Base-by-base conservation (phyloP, 768 basidiomycete species). In the Kwoniella bestiolae region DNA sequence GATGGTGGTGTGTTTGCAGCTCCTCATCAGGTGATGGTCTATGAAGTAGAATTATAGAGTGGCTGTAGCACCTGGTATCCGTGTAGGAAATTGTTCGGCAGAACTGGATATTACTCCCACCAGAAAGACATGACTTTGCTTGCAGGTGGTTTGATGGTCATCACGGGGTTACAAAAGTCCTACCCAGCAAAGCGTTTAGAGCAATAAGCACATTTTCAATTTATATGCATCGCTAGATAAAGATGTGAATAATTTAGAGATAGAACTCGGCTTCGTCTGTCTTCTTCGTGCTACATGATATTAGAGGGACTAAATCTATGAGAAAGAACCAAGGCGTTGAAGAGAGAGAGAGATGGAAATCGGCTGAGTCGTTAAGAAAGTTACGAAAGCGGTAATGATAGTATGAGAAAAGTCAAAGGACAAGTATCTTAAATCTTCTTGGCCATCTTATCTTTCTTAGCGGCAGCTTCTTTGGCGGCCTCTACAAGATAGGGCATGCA, bases 381-480 rank as follows among this genome's bases (percentile, higher is more conserved):
- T 41, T 18, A 11, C 38, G 38, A 25, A 38, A 7, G 18, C 21
- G 5, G 8, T 47, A 18, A 31, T 60, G 7, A 60, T 16, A 60
- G 45, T 7, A 47, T 26, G 25, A 26, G 52, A 12, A 18, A 23
- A 16, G 52, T 38, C n/a, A 28, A 35, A 14, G 11, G 31, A 16
- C 12, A 56, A 32, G 4, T 6, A 57, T 14, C 5, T 44, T 29
- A 65, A 25, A 58, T 46, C 35, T 49, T 53, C 46, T 66, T 67
- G 11, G 60, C 31, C 21, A 65, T 56, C 58, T 70, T 71, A 26
- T 70, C 76, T 65, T 75, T 78, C 72, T 78, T 78, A 2, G 65
- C 76, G 29, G 70, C 74, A 28, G 76, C 76, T 35, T 71, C 74
- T 29, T 65, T 68, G 2, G 76, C 76, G 21, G 74, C 76, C 60